Base-by-base conservation (phyloP, 139 green algal species). In the Volvox reticuliferus region DNA sequence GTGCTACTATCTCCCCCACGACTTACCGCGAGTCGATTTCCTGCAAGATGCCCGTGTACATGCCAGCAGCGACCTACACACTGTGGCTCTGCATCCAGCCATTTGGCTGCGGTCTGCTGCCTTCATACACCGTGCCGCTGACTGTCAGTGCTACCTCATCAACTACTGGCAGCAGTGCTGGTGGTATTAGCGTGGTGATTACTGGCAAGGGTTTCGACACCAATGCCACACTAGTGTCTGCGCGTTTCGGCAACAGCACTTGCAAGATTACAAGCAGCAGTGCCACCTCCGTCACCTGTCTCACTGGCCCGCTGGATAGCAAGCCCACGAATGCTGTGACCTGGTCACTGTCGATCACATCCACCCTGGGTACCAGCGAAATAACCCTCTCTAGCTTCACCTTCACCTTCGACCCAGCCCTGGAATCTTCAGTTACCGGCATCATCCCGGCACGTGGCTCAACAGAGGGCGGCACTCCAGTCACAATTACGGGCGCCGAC, bases 381-480 rank as follows among this genome's bases (percentile, higher is more conserved):
- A 19, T 55, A n/a, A 28, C 28, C 22, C 79, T 36, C 65, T 12
- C 26, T 18, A 20, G 35, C 67, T 35, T 55, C 26, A 92, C 82
- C 50, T 95, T 92, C 83, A 81, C 87, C 1, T 93, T 90, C 35
- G 80, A 91, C 55, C 55, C 93, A 22, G 33, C 44, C 16, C 77
- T 95, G 5, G 96, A 95, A n/a, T 61, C 92, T 24, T 75, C 77
- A 0, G 65, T 96, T 36, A 86, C 82, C 1, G 20, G 18, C n/a
- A 55, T 96, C 1, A 87, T 14, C 22, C 92, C 95, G 16, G 35
- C 61, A 5, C 80, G 90, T 1, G 95, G 95, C 55, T 93, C 92
- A 18, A 95, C 95, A 24, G 94, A 94, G 55, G 95, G 95, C 28
- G 94, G 94, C 55, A 96, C 94, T 22, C 26, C 20, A 2, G 9